phyloP scores from a whole-genome alignment of 139 green algal species.

The Choricystis sp. region DNA sequence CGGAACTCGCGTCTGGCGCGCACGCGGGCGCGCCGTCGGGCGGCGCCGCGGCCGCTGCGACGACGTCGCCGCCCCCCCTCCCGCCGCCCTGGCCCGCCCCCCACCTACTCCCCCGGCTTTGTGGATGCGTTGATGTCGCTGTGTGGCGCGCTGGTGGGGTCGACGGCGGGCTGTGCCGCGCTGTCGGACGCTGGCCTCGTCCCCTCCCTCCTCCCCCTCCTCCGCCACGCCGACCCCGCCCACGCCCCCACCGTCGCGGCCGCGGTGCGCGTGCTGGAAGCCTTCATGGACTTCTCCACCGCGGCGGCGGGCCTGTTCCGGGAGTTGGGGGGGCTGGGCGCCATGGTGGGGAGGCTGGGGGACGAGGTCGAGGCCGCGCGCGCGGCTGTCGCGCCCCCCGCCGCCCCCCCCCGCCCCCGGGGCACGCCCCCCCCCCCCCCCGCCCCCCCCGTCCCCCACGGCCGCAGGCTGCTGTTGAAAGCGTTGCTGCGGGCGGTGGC shows the following conservation, averaged over 20 bases:
- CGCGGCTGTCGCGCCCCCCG: too few relatives aligned
- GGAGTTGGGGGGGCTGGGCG: conserved; percentile 61
- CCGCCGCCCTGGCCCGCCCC: conserved; percentile 1
- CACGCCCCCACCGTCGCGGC: conserved; percentile 53
- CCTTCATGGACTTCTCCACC: conserved; percentile 72
- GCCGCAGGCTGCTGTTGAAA: conserved; percentile 66
- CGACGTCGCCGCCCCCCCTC: neutral
- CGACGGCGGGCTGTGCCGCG: conserved; percentile 43
- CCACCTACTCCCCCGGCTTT: conserved; percentile 30
- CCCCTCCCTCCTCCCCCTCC: conserved; percentile 62
- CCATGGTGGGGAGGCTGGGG: conserved; percentile 35
- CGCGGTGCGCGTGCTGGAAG: conserved; percentile 64
- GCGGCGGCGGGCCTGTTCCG: conserved; percentile 48
- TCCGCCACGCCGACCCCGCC: conserved; percentile 30
- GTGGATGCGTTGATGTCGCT: conserved; percentile 71
- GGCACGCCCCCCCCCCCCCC: neutral
- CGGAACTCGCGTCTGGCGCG: conserved; percentile 2
- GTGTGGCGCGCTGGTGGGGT: conserved; percentile 47
- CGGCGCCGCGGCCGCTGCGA: neutral
- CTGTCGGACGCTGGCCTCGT: conserved; percentile 72
- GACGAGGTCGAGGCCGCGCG: conserved; percentile 4
- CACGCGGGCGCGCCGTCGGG: neutral
- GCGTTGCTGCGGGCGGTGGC: conserved; percentile 67
- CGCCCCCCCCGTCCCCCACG: conserved; percentile 25
- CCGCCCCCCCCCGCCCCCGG: neutral